These are phyloP conservation scores for Podosphaera xanthii DNA, from an alignment of 2,329 filamentous ascomycete genomes.

Conservation along the genomic window DNA sequence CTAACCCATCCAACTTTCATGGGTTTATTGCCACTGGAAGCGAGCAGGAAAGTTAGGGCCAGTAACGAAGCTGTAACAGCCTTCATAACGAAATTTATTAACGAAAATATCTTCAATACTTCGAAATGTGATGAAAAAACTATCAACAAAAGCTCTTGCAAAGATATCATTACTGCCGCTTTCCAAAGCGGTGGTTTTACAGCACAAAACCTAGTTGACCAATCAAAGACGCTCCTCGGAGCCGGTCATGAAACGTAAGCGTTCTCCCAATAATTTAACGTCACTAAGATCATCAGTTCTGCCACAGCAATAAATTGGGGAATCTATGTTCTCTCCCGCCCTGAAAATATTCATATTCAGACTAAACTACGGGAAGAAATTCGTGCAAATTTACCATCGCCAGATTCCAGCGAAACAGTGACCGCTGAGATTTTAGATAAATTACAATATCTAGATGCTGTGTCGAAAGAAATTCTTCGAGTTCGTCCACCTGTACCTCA, in stretches of 20 bases:
- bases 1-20: constrained; percentile 23
- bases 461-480: constrained; percentile 53
- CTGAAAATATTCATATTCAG: constrained; percentile 34
- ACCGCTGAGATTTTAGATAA: constrained; percentile 37
- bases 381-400: constrained; percentile 31
- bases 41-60: constrained; percentile 38
- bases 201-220: constrained; percentile 56
- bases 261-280: constrained; percentile 14
- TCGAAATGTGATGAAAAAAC: constrained; percentile 33
- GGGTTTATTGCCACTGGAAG: constrained; percentile 32
- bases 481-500: constrained; percentile 44
- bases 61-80: constrained; percentile 29
- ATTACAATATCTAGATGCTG: constrained; percentile 55
- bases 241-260: constrained; percentile 47
- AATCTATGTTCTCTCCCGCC: constrained; percentile 37
- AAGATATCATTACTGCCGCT: constrained; percentile 64
- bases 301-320: constrained; percentile 52
- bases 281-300: constrained; percentile 9
- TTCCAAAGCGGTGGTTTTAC: constrained; percentile 49
- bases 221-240: constrained; percentile 70
- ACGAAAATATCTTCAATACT: constrained; percentile 6
- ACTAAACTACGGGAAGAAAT: constrained; percentile 42
- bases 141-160: constrained; percentile 19
- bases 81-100: constrained; percentile 32
- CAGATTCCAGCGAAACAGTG: constrained; percentile 21